Percentiles rank a stretch among this genome's conserved stretches.
Evolutionary conservation across 176 grass and related monocot species (phyloP).

Genomic region (Saccharum officinarum): DNA sequence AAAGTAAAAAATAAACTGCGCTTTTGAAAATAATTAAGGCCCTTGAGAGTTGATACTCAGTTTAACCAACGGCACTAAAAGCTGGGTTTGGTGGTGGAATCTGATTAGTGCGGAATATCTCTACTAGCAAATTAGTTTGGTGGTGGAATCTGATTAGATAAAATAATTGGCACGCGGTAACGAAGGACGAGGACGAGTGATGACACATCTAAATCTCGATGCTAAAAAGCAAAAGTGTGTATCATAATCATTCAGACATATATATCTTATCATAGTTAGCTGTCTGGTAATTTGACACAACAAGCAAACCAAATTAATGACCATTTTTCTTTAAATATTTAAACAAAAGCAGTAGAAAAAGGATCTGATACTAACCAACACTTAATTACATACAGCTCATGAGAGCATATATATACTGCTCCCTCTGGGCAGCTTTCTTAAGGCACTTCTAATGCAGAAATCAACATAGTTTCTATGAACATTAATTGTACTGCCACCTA

Average conservation of each 20-base stretch:
- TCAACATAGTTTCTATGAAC: too few species aligned
- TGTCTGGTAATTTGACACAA: not conserved
- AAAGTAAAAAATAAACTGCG: not conserved
- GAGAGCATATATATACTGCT: too few species aligned
- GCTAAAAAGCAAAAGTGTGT: not conserved
- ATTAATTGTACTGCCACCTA: too few species aligned
- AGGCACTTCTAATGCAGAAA: too few species aligned
- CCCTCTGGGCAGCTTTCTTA: too few species aligned
- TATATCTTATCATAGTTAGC: not conserved
- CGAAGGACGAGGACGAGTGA: not conserved
- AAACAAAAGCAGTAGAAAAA: not conserved
- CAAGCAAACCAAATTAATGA: not conserved
- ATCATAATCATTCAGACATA: not conserved
- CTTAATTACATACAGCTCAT: not conserved
- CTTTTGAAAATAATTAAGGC: not conserved
- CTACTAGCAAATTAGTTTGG: not conserved
- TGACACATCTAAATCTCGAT: not conserved
- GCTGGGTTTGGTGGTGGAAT: slow-evolving; percentile 16
- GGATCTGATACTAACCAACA: not conserved
- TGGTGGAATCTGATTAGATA: slow-evolving; percentile 14
- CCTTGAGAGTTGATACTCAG: not conserved
- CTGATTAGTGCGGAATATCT: not conserved
- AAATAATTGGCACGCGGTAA: not conserved
- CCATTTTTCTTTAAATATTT: not conserved
- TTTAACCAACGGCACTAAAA: not conserved